A percentile compares a stretch with the other conserved stretches of the same genome.
phyloP scores from a whole-genome alignment of 345 rosid genomes.

The Ricinus communis region DNA sequence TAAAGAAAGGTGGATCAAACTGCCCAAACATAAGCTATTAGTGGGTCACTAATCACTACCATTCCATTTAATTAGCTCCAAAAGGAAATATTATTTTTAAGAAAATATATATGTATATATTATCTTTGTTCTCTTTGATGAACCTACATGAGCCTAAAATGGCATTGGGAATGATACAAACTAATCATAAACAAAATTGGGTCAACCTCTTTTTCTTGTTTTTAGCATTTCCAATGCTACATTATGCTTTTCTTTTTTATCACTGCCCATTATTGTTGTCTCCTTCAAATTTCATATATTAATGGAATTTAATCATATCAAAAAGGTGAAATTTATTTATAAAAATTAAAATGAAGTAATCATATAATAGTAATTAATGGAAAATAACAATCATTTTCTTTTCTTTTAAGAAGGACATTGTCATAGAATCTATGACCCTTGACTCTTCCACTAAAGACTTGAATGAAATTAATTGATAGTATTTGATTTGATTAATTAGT shows the following conservation, averaged over 20 bases:
- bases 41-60: slow-evolving; percentile 30
- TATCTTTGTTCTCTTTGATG: slow-evolving; percentile 13
- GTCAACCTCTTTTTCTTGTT: slow-evolving; percentile 38
- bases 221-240: slow-evolving; percentile 25
- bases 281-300: slow-evolving; percentile 6
- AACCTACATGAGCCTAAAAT: slow-evolving; percentile 33
- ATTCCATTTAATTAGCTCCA: slow-evolving; percentile 21
- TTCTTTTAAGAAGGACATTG: slow-evolving; percentile 27
- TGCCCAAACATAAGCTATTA: slow-evolving; percentile 33
- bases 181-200: slow-evolving; percentile 34
- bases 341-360: slow-evolving; percentile 7
- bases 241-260: slow-evolving; percentile 25
- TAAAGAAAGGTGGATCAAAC: slow-evolving; percentile 29
- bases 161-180: slow-evolving; percentile 57
- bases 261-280: slow-evolving; percentile 28
- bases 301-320: neutral
- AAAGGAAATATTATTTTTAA: neutral
- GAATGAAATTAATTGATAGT: slow-evolving; percentile 10
- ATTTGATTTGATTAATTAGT: slow-evolving; percentile 10
- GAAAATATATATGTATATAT: neutral
- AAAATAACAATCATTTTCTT: slow-evolving; percentile 15
- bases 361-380: neutral
- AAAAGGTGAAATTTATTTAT: neutral
- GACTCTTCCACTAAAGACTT: slow-evolving; percentile 55
- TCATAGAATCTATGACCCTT: slow-evolving; percentile 42